These are phyloP conservation scores for Microcos paniculata DNA, from an alignment of 345 rosid species.

Conservation along the genomic window DNA sequence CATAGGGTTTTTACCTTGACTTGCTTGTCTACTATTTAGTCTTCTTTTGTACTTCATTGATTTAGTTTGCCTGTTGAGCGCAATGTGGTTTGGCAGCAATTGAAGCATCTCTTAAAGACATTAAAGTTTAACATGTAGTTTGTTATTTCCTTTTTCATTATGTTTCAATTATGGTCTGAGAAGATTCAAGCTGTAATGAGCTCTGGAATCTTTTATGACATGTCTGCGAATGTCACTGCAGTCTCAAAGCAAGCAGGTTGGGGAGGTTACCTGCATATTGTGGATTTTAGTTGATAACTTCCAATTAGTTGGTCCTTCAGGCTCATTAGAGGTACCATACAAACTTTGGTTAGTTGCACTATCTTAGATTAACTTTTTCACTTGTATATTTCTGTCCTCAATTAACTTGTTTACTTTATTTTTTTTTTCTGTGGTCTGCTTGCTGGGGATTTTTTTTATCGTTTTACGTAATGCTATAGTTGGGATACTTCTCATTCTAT, in stretches of 20 bases:
- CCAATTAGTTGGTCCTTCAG: conserved; percentile 52
- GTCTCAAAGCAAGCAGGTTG: conserved; percentile 68
- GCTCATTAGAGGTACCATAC: conserved; percentile 64
- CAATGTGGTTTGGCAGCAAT: too few species aligned
- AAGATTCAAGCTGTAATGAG: conserved; percentile 28
- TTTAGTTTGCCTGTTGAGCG: too few species aligned
- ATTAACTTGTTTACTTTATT: neutral
- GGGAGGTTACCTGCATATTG: conserved; percentile 56
- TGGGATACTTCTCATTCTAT: too few species aligned
- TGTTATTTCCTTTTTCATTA: neutral
- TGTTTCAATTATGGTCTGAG: conserved; percentile 26
- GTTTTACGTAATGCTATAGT: too few species aligned
- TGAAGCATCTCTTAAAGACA: too few species aligned
- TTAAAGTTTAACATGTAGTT: too few species aligned
- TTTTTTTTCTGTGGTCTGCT: neutral
- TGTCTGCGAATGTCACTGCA: conserved; percentile 73
- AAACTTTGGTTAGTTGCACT: conserved; percentile 34
- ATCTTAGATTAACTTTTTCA: conserved; percentile 9
- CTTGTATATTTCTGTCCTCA: too few species aligned
- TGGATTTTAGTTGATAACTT: conserved; percentile 54
- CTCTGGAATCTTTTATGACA: conserved; percentile 40
- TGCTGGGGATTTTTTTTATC: neutral
- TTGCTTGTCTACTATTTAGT: too few species aligned
- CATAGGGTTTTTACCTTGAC: too few species aligned
- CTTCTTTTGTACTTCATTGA: too few species aligned